phyloP scores from a whole-genome alignment of 2,329 filamentous ascomycete genomes.

The Alternaria gansuensis region DNA sequence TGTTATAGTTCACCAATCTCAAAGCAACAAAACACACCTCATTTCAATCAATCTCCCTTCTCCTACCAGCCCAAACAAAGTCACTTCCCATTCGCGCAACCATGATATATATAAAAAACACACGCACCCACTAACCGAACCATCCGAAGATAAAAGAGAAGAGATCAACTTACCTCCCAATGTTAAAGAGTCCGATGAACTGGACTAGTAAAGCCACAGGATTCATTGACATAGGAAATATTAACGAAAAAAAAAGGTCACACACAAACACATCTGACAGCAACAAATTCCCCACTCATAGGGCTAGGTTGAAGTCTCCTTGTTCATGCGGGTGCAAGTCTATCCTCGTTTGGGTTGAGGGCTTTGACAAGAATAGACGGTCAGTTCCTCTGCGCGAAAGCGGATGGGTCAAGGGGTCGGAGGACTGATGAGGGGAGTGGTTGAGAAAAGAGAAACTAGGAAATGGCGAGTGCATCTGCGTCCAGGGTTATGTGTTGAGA shows the following conservation, averaged over 20 bases:
- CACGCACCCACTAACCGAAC: background rate
- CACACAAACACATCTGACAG: constrained; percentile 48
- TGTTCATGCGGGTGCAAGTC: background rate
- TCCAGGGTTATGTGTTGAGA: background rate
- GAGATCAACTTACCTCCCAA: background rate
- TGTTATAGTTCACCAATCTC: background rate
- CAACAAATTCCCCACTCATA: constrained; percentile 47
- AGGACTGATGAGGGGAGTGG: background rate
- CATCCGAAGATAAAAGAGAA: background rate
- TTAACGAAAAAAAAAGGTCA: constrained; percentile 32
- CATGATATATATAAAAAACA: background rate
- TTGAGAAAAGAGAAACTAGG: background rate
- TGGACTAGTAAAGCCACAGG: too few species aligned
- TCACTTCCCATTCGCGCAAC: background rate
- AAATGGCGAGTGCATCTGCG: background rate
- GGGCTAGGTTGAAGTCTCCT: constrained; percentile 38
- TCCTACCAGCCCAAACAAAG: background rate
- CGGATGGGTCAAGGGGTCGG: background rate
- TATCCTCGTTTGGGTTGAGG: background rate
- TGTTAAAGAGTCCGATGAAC: too few species aligned
- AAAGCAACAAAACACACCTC: background rate
- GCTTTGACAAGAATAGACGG: background rate
- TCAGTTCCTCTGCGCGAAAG: background rate
- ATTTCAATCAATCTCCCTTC: too few species aligned
- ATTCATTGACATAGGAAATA: too few species aligned